These are phyloP conservation scores for Cercospora beticola DNA, from an alignment of 2,329 filamentous ascomycete genomes.

Conservation along the genomic window DNA sequence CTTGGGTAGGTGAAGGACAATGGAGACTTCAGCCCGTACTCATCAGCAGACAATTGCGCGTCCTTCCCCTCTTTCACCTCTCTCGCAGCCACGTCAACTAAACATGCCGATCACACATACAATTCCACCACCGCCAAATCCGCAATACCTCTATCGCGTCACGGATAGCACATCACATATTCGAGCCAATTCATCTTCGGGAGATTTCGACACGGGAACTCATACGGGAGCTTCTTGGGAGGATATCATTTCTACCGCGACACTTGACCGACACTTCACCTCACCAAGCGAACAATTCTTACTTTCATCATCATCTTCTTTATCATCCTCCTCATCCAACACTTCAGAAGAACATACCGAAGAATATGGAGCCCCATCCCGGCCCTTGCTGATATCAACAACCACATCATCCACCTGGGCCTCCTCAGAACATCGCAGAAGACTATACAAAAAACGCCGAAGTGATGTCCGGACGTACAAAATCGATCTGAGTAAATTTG, in stretches of 20 bases:
- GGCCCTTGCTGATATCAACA: conserved; percentile 4
- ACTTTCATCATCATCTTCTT: not conserved
- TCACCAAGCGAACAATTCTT: not conserved
- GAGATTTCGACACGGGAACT: conserved; percentile 18
- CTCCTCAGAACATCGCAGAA: conserved; percentile 9
- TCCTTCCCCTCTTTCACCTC: not conserved
- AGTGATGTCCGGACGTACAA: conserved; percentile 7
- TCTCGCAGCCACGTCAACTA: not conserved
- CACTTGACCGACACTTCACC: conserved; percentile 13
- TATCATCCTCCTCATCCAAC: not conserved
- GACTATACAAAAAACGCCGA: conserved; percentile 5
- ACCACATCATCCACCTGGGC: conserved; percentile 6
- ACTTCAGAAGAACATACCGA: not conserved
- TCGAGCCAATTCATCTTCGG: not conserved
- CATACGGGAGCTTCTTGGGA: conserved; percentile 18
- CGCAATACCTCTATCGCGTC: conserved; percentile 19
- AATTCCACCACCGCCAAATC: conserved; percentile 11
- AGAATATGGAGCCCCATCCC: not conserved
- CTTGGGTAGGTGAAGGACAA: not conserved
- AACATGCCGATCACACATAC: not conserved
- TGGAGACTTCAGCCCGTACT: not conserved
- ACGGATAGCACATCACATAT: conserved; percentile 19
- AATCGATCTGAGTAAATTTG: conserved; percentile 5
- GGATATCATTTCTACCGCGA: conserved; percentile 10
- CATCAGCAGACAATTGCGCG: not conserved